Evolutionary conservation across 192 early-diverging fungal genomes (phyloP).

Genomic region (Umbelopsis vinacea): DNA sequence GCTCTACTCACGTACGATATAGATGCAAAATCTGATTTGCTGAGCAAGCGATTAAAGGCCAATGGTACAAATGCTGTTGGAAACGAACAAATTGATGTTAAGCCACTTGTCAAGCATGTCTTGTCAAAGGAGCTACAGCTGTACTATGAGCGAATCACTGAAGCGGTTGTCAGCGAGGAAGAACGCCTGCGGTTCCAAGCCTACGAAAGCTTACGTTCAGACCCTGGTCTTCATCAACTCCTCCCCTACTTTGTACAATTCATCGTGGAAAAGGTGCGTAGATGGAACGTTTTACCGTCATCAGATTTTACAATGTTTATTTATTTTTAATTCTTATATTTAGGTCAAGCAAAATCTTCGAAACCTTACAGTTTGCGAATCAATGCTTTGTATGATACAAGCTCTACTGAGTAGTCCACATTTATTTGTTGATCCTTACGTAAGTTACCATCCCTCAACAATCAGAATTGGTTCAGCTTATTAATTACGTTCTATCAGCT

Average conservation of each 20-base stretch:
- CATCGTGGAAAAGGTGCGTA: conserved; percentile 76
- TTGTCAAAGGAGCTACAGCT: conserved; percentile 92
- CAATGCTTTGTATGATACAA: conserved; percentile 81
- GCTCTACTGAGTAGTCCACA: conserved; percentile 86
- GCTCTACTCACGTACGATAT: not conserved
- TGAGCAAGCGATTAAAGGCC: conserved; percentile 51
- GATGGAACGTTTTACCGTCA: too few relatives aligned
- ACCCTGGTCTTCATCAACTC: conserved; percentile 94
- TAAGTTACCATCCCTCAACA: conserved; percentile 42
- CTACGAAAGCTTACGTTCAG: conserved; percentile 79
- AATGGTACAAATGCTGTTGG: conserved; percentile 28
- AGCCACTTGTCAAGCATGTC: conserved; percentile 85
- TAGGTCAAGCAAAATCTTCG: conserved; percentile 81
- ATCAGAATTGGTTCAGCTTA: not conserved
- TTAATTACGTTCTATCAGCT: conserved; percentile 56
- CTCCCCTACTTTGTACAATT: conserved; percentile 96
- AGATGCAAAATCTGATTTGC: conserved; percentile 59
- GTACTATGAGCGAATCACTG: conserved; percentile 93
- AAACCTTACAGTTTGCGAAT: conserved; percentile 68
- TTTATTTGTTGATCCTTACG: conserved; percentile 93
- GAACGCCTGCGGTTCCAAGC: conserved; percentile 72
- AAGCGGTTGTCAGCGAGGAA: conserved; percentile 71
- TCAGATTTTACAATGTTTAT: too few relatives aligned
- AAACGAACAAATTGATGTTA: conserved; percentile 53
- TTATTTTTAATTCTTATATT: too few relatives aligned